Conservation (phyloP, 306 rosid species). For the Fragaria vesca region DNA sequence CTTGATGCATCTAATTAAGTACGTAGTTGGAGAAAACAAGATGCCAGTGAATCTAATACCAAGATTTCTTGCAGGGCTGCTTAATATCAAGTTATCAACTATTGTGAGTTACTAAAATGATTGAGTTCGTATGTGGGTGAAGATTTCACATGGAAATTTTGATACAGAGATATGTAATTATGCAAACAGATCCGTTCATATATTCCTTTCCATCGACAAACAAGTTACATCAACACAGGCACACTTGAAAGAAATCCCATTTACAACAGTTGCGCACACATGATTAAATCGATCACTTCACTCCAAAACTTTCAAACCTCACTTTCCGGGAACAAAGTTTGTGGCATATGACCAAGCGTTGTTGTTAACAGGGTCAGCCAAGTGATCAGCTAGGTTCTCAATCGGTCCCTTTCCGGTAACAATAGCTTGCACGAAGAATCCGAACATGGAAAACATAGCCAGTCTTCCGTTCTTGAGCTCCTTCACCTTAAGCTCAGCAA, state of each 20-base stretch:
- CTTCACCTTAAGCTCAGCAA: constrained; percentile 34
- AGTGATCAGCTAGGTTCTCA: constrained; percentile 26
- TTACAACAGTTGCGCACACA: background rate
- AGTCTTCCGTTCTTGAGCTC: constrained; percentile 33
- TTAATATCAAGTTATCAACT: background rate
- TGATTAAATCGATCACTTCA: background rate
- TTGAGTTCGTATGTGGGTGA: background rate
- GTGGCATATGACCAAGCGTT: constrained; percentile 35
- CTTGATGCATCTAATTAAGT: background rate
- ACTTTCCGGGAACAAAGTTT: constrained; percentile 31
- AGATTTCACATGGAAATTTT: background rate
- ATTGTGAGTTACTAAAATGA: background rate
- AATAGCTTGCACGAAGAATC: constrained; percentile 32
- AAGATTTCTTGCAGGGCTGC: background rate
- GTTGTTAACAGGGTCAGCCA: constrained; percentile 35
- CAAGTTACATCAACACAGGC: background rate
- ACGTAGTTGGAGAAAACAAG: background rate
- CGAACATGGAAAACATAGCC: constrained; percentile 35
- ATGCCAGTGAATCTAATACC: background rate
- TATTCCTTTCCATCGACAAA: background rate
- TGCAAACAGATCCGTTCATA: background rate
- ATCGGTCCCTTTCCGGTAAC: constrained; percentile 16
- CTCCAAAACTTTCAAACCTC: background rate
- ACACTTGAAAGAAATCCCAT: background rate
- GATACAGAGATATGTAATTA: background rate